These are phyloP conservation scores for Sphenostylis stenocarpa DNA, from an alignment of 306 rosid species.

Conservation along the genomic window DNA sequence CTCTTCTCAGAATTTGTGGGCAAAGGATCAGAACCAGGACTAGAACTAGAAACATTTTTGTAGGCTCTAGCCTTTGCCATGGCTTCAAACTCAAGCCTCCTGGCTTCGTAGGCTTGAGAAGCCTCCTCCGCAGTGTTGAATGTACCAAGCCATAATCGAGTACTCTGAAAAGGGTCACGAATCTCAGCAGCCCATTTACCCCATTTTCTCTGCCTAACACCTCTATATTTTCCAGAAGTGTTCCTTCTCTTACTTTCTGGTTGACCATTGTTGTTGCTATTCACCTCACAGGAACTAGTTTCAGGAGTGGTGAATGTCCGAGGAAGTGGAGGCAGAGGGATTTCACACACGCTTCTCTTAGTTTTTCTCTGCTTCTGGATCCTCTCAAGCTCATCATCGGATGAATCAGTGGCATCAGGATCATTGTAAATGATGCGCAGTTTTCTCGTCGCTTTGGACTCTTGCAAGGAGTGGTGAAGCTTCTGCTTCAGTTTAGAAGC, in stretches of 20 bases:
- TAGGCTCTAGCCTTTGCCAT: slow-evolving; percentile 22
- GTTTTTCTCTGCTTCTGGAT: not conserved
- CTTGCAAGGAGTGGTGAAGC: not conserved
- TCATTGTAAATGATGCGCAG: slow-evolving; percentile 58
- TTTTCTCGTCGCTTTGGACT: slow-evolving; percentile 43
- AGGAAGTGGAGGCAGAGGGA: slow-evolving; percentile 39
- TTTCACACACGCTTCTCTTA: slow-evolving; percentile 40
- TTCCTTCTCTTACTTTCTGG: slow-evolving; percentile 29
- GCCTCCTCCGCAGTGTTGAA: slow-evolving; percentile 79
- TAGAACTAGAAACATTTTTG: slow-evolving; percentile 1
- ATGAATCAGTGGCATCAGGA: slow-evolving; percentile 78
- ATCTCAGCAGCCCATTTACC: slow-evolving; percentile 97
- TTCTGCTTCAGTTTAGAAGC: slow-evolving; percentile 31
- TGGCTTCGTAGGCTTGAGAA: slow-evolving; percentile 59
- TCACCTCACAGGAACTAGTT: slow-evolving; percentile 36
- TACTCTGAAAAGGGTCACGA: slow-evolving; percentile 64
- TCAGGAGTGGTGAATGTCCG: not conserved
- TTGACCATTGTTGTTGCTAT: not conserved
- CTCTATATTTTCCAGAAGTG: slow-evolving; percentile 53
- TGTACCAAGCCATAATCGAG: slow-evolving; percentile 81
- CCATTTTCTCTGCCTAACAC: slow-evolving; percentile 82
- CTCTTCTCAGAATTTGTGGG: slow-evolving; percentile 19
- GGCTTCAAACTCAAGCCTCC: slow-evolving; percentile 50
- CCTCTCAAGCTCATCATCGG: slow-evolving; percentile 59
- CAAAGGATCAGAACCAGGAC: not conserved